Evolutionary conservation across 192 early-diverging fungal genomes (phyloP), one percentile per base, ranked within the genome.

Genomic region (Mortierella claussenii): DNA sequence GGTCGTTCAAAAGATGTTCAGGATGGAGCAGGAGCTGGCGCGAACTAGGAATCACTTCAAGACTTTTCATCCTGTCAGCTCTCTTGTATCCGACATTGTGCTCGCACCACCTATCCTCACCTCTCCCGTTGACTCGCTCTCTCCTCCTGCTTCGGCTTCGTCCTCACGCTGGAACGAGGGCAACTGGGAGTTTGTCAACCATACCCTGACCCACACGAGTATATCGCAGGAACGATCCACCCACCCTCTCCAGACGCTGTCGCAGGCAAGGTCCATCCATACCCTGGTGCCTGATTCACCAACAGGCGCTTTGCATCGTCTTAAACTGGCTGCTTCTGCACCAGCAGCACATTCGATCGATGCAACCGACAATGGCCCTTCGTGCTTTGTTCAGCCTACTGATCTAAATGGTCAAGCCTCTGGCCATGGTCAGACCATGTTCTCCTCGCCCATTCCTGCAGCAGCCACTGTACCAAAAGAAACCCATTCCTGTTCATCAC

Each of bases 101-200:
- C 63, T 76, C 24, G 63, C 73, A 4, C 37, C 73, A 18, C 73
- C 73, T 18, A 76, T 76, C 53, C 73, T 76, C 46, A 76, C 73
- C 12, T 65, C 73, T 0, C 73, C 73, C 24, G 73, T 76, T 17
- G 73, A 76, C 34, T 61, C 73, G 28, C 59, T 76, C 45, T 76
- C 73, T 4, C 58, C 64, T 4, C 73, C 73, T 33, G 30, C 30
- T 47, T 56, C 65, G 13, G 37, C 37, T 3, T 55, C 73, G 20
- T 43, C 73, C 21, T 62, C 65, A 1, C 49, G 73, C 32, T 76
- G 56, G 73, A 60, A 43, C 52, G 73, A 62, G 3, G 73, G 64
- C 17, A 46, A 46, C 30, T 67, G 64, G 64, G 73, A 67, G 50
- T 67, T 76, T 62, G 47, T 76, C 33, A 76, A 76, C 46, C 58